A percentile compares a stretch with the other conserved stretches of the same genome.
Evolutionary conservation across 305 asterid species (phyloP).

Genomic region (Solanum hybrid): DNA sequence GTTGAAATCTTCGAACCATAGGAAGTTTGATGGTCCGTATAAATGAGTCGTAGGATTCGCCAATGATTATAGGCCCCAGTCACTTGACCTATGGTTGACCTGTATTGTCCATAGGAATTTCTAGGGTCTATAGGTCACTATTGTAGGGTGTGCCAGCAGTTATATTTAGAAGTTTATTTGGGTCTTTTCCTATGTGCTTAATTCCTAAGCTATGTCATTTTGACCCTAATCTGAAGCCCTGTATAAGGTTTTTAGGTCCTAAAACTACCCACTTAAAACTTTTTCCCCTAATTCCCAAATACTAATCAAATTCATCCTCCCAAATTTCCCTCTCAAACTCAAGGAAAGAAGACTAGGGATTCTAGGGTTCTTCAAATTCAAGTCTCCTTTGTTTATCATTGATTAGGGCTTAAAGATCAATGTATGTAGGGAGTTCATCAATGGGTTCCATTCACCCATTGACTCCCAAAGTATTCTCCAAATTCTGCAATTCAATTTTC

Average conservation of each 20-base stretch:
- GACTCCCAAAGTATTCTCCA: not conserved
- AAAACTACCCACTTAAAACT: not conserved
- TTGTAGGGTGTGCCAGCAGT: not conserved
- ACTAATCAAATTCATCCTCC: not conserved
- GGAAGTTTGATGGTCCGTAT: not conserved
- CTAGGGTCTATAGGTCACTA: not conserved
- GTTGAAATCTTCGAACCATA: not conserved
- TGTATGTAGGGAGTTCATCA: not conserved
- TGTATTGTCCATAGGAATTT: not conserved
- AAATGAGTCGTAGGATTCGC: not conserved
- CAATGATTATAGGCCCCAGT: not conserved
- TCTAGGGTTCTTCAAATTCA: not conserved
- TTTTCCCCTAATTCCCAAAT: not conserved
- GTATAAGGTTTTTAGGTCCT: not conserved
- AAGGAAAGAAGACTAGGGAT: not conserved
- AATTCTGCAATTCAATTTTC: too few relatives aligned
- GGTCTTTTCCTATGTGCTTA: not conserved
- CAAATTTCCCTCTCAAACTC: not conserved
- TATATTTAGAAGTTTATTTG: not conserved
- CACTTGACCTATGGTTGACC: not conserved
- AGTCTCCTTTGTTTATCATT: not conserved
- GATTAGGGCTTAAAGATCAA: not conserved
- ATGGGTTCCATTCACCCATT: not conserved
- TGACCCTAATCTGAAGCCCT: not conserved
- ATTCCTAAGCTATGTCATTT: not conserved